These are phyloP conservation scores for Beauveria rudraprayagi DNA, from an alignment of 2,329 filamentous ascomycete species.

Conservation along the genomic window DNA sequence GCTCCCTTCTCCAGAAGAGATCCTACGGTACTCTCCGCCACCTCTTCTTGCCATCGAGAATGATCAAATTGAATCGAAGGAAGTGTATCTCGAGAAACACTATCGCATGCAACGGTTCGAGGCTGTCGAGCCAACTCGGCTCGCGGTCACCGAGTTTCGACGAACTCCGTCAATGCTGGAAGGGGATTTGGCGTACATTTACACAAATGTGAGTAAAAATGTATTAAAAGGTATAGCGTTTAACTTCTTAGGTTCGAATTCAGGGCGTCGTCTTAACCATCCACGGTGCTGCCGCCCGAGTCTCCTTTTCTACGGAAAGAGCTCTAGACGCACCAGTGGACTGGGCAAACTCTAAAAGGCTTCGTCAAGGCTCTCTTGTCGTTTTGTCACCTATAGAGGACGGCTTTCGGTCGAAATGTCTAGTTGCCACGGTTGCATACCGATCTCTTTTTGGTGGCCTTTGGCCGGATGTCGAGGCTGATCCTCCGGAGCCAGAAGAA, in stretches of 20 bases:
- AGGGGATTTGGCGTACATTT: slow-evolving; percentile 50
- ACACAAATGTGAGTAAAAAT: slow-evolving; percentile 51
- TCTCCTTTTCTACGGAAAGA: slow-evolving; percentile 62
- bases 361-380: slow-evolving; percentile 45
- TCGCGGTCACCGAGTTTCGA: slow-evolving; percentile 52
- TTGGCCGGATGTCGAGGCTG: slow-evolving; percentile 36
- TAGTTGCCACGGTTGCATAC: slow-evolving; percentile 65
- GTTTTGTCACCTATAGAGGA: slow-evolving; percentile 47
- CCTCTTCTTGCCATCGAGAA: neutral
- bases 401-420: slow-evolving; percentile 55
- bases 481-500: slow-evolving; percentile 9
- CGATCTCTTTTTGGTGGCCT: slow-evolving; percentile 53
- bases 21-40: neutral
- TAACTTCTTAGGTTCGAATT: slow-evolving; percentile 50
- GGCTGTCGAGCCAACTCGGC: slow-evolving; percentile 58
- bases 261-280: slow-evolving; percentile 55
- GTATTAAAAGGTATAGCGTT: too few species aligned
- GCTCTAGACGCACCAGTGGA: slow-evolving; percentile 55
- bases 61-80: slow-evolving; percentile 29
- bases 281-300: slow-evolving; percentile 54
- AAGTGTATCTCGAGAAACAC: slow-evolving; percentile 62
- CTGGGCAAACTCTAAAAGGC: slow-evolving; percentile 49
- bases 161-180: slow-evolving; percentile 49
- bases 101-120: slow-evolving; percentile 74
- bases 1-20: neutral